Conservation (phyloP, 352 stramenopile genomes). For the Pythium dissotocum region DNA sequence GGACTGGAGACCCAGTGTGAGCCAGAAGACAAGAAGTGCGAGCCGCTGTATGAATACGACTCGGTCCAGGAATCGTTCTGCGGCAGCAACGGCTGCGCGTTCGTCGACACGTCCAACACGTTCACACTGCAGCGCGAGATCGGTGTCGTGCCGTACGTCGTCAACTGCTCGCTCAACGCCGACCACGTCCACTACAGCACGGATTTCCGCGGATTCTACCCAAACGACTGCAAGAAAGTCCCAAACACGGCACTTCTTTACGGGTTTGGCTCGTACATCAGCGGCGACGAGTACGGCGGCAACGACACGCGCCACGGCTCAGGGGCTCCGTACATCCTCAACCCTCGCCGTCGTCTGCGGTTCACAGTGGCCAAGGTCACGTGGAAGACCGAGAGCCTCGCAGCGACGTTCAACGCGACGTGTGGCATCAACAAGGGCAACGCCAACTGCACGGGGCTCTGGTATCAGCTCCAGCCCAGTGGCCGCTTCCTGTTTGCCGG, state of each 20-base stretch:
- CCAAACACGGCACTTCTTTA: conserved; percentile 38
- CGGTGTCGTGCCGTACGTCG: conserved; percentile 41
- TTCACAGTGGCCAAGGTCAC: conserved; percentile 46
- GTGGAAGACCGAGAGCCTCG: conserved; percentile 37
- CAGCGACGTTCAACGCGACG: conserved; percentile 34
- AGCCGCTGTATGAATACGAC: conserved; percentile 29
- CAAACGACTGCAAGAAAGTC: conserved; percentile 29
- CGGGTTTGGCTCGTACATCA: conserved; percentile 48
- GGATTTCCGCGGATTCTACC: conserved; percentile 45
- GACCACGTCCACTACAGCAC: conserved; percentile 38
- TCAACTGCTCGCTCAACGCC: conserved; percentile 34
- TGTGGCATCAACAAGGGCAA: conserved; percentile 25
- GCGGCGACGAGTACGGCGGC: conserved; percentile 36
- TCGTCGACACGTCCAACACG: conserved; percentile 37
- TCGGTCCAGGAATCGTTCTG: conserved; percentile 36
- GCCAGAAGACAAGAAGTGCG: background rate
- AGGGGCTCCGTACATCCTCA: conserved; percentile 34
- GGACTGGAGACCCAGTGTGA: background rate
- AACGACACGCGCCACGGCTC: conserved; percentile 16
- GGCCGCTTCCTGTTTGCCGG: conserved; percentile 47
- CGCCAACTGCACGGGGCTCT: conserved; percentile 36
- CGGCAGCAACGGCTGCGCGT: conserved; percentile 39
- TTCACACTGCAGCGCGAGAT: conserved; percentile 40
- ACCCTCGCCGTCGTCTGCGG: conserved; percentile 38
- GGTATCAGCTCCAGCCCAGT: conserved; percentile 43